Percentiles rank a stretch among this genome's conserved stretches.
Evolutionary conservation across 371 early-diverging fungal species (phyloP).

Genomic region (Blakeslea trispora): DNA sequence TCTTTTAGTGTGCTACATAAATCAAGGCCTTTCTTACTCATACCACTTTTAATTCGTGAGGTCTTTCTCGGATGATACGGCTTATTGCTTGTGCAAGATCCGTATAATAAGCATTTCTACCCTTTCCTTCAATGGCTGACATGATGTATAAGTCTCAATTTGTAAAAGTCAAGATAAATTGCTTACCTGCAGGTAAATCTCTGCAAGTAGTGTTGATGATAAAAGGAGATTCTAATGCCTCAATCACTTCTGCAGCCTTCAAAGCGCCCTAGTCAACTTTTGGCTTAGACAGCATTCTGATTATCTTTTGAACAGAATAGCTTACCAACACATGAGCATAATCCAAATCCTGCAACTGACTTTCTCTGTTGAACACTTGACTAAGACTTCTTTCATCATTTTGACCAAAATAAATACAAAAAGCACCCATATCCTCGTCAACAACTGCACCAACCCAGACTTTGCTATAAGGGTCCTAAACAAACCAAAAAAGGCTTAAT

Average conservation of each 20-base stretch:
- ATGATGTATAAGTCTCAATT: too few species aligned
- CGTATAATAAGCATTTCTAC: neutral
- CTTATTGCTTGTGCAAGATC: conserved; percentile 6
- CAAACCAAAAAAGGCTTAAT: too few species aligned
- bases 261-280: conserved; percentile 15
- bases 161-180: too few species aligned
- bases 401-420: conserved; percentile 15
- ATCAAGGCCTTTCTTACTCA: neutral
- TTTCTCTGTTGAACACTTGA: conserved; percentile 2
- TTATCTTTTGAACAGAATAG: too few species aligned
- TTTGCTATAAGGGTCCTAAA: conserved; percentile 1
- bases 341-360: conserved; percentile 13
- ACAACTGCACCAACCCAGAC: conserved; percentile 23
- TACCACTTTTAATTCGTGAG: conserved; percentile 15
- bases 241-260: conserved; percentile 7
- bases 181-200: conserved; percentile 19
- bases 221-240: neutral
- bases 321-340: conserved; percentile 18
- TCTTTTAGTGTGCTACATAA: neutral
- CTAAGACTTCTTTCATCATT: conserved; percentile 15
- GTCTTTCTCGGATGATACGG: conserved; percentile 2
- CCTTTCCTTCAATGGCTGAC: conserved; percentile 13
- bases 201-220: conserved; percentile 18
- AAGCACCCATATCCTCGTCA: conserved; percentile 13
- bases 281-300: too few species aligned